Base-by-base conservation (phyloP, 345 rosid species). In the Camelina neglecta region DNA sequence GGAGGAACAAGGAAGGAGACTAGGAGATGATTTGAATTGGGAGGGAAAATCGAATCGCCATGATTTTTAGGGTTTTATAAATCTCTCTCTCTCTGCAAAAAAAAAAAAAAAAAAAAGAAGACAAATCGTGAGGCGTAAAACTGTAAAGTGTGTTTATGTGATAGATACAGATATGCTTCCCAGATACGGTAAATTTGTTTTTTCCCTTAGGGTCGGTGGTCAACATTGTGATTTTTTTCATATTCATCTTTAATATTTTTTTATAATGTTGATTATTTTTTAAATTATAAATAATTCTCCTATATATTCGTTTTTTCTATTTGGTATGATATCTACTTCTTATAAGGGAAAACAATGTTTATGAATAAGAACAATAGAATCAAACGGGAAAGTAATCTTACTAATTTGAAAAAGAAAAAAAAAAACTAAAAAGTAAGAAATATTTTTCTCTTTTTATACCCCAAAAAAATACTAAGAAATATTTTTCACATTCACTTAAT, bases 21-120 rank as follows among this genome's bases (percentile, higher is more conserved):
- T 49, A 56, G 1, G 33, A 49, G 39, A 35, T 4, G 55, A 16
- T 71, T 71, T 71, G 56, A 77, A 67, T 12, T 58, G 48, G 54
- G 81, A 78, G 77, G 81, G 81, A 71, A 78, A 71, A 38, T 68
- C 65, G 51, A 71, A 70, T 66, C 47, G 81, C 68, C 71, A 70
- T 64, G 33, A 13, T 57, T 44, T 57, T 44, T 57, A 45, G 73
- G 78, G 39, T 45, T 76, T 60, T 59, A 29, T 50, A 29, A 26
- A 29, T 29, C 31, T 29, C 31, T 29, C 31, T 50, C 45, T 35
- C 6, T n/a, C 3, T 5, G 8, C 16, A 13, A 0, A 29, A 29
- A 29, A 0, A 3, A 29, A 29, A 5, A 29, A 42, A 18, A 18
- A 18, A 18, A 0, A 3, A 29, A 29, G 5, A 29, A 42, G 6